Evolutionary conservation across 306 rosid species (phyloP), one percentile per base, ranked within the genome.

Genomic region (Rubus idaeus): DNA sequence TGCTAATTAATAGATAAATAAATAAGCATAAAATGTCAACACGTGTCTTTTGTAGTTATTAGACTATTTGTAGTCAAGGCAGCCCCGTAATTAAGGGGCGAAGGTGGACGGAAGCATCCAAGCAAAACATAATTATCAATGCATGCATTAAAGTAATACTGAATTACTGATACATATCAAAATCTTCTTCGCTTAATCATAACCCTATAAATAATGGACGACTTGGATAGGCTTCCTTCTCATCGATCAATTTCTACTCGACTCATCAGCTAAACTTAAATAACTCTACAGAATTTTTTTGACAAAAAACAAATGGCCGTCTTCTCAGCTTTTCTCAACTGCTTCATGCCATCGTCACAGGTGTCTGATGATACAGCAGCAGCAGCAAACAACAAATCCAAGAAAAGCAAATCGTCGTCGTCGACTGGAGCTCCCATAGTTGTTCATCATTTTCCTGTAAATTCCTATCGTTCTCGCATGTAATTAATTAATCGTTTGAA

Each of bases 371-470:
- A 50, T 6, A 26, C 7, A 23, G 46, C 2, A 51, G 14, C 62
- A 56, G 10, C 62, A 56, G 30, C 13, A 21, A 57, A 3, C 6
- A 21, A 1, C 1, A 21, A 9, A 57, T 47, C 45, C 26, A 49
- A 16, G 44, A 35, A 16, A 23, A 46, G 57, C 58, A 69, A 26
- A 49, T 14, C 26, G 23, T 69, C 74, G 5, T 70, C 58, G 21
- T 57, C 58, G 56, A 16, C 61, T 4, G 55, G 10, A 78, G 72
- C 82, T 78, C 82, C 77, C 13, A 37, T 78, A 18, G 53, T 78
- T 23, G 51, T 78, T 1, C 41, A 70, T 41, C 5, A 50, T 35
- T 78, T 78, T 41, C 56, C 77, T 1, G 13, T 70, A 0, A 78
- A 41, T 50, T 71, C 55, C 4, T 47, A 61, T 13, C 13, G 52